Base-by-base conservation (phyloP, 345 rosid species). In the Noccaea bulbosa region DNA sequence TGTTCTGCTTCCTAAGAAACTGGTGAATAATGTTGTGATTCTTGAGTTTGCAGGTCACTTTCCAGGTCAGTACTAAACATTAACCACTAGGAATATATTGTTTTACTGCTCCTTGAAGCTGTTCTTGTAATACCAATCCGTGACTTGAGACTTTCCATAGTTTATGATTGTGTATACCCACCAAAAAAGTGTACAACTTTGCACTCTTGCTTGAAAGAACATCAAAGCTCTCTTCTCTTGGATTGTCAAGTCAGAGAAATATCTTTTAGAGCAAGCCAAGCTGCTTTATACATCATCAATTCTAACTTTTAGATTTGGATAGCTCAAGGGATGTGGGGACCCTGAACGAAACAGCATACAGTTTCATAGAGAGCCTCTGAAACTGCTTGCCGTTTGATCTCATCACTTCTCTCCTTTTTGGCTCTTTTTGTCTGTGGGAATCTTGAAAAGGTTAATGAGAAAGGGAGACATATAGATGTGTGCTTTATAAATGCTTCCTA, bases 261-360 rank as follows among this genome's bases (percentile, higher is more conserved):
- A 59, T 67, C 68, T 67, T 73, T 74, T 48, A 65, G 77, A 73
- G 59, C 67, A 73, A 73, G 61, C 71, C 66, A 73, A 66, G 61
- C 66, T 20, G n/a, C 45, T 57, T 74, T 67, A 59, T 59, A 67
- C 63, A 34, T 74, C 63, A 34, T 74, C 73, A 74, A 43, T 60
- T 51, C 49, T 43, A 67, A 59, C 62, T 60, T 74, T 50, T 14
- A 11, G 73, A 74, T 50, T 51, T 74, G 47, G 67, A 58, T 41
- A 43, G 67, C 67, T 74, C 78, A 74, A 59, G 51, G 33, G 33
- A 49, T 34, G 40, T 39, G 73, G 78, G 77, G 61, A 65, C 56
- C 73, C 68, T 35, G 55, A 33, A 39, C 12, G 6, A 30, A 50
- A 67, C 62, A 59, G 6, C 16, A 44, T 8, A 12, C 62, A 60